Base-by-base conservation (phyloP, 441 rosid species). In the Melianthus villosus region DNA sequence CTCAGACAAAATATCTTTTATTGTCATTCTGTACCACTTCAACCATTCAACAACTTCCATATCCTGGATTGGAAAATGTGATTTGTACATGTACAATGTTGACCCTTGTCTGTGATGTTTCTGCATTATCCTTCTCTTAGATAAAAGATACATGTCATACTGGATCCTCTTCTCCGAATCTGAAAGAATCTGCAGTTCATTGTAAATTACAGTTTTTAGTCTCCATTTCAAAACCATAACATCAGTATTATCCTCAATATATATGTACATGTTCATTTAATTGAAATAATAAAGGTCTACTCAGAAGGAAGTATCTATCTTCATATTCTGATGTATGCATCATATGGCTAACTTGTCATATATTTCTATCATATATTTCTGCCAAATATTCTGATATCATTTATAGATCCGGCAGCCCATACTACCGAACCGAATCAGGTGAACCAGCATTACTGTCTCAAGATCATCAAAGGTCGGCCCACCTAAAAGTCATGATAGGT, bases 1-100 rank as follows among this genome's bases (percentile, higher is more conserved):
- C 62, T 79, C 72, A 16, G 69, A 46, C 25, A 87, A 59, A 27
- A 87, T 72, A 38, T 82, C 86, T 56, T 68, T 77, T 60, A 87
- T 57, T 16, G 82, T 73, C 38, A 54, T 62, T 64, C 97, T 73
- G 51, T 87, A 87, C 86, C 89, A 75, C 48, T 64, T 82, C 29
- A 87, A 48, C 94, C 94, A 82, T 46, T 87, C 93, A 51, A 79
- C 97, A 34, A 79, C 94, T 68, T 82, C 97, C 86, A 87, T 77
- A 47, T 73, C 59, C 50, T 60, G 56, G 49, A 44, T 31, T 33
- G 60, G 57, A 39, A 46, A 55, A 23, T 50, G 39, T 4, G 74
- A 59, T 32, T 60, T 57, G 52, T 73, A 70, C 40, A 25, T 48
- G 47, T 62, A 34, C 34, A 64, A 44, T n/a, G 31, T 53, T 4